Percentiles rank a stretch among this genome's conserved stretches.
These are phyloP conservation scores for Leishmania amazonensis DNA, from an alignment of 208 protist genomes.

Conservation along the genomic window DNA sequence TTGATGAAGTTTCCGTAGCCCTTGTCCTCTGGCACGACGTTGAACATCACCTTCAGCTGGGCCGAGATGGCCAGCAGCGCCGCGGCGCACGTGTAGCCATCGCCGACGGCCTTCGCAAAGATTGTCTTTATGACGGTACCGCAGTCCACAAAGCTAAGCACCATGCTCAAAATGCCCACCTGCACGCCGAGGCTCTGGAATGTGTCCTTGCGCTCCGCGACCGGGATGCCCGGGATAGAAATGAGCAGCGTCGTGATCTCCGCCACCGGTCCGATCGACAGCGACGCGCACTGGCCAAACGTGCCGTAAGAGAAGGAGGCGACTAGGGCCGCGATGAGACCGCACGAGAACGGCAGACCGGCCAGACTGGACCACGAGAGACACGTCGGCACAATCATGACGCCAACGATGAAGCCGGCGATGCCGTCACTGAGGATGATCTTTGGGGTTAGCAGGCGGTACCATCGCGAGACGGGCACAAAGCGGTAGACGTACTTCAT, in stretches of 20 bases:
- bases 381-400: slow-evolving; percentile 58
- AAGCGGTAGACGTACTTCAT: slow-evolving; percentile 35
- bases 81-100: slow-evolving; percentile 61
- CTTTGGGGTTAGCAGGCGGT: slow-evolving; percentile 26
- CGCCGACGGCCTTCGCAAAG: slow-evolving; percentile 58
- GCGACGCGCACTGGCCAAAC: slow-evolving; percentile 45
- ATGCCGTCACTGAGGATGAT: slow-evolving; percentile 31
- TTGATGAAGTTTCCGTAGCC: slow-evolving; percentile 40
- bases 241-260: slow-evolving; percentile 64
- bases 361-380: slow-evolving; percentile 57
- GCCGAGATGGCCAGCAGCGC: slow-evolving; percentile 45
- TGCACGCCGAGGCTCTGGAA: slow-evolving; percentile 54
- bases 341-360: slow-evolving; percentile 42
- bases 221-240: slow-evolving; percentile 41
- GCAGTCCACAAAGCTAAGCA: slow-evolving; percentile 52
- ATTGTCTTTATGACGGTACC: slow-evolving; percentile 61
- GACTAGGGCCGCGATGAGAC: slow-evolving; percentile 45
- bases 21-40: slow-evolving; percentile 32
- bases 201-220: slow-evolving; percentile 24
- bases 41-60: slow-evolving; percentile 63
- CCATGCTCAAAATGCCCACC: slow-evolving; percentile 48
- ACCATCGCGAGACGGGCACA: slow-evolving; percentile 46
- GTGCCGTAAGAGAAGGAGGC: slow-evolving; percentile 51
- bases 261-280: slow-evolving; percentile 51
- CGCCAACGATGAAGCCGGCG: slow-evolving; percentile 54